These are phyloP conservation scores for Lachancea thermotolerans DNA, from an alignment of 805 yeast species.

Conservation along the genomic window DNA sequence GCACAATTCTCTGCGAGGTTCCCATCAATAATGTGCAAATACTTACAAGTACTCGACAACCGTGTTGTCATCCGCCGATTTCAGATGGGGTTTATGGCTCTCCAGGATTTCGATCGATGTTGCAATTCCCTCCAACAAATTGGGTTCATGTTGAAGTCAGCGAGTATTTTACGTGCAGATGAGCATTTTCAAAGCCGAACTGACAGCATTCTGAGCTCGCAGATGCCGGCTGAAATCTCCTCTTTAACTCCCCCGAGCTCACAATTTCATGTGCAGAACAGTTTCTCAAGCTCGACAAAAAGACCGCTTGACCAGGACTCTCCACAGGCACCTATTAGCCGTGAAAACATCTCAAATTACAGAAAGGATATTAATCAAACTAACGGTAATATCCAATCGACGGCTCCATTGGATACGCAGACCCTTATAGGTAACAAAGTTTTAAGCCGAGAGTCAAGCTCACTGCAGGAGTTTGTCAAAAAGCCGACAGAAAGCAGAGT, in stretches of 20 bases:
- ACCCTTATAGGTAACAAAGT: not conserved
- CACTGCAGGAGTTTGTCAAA: too few relatives aligned
- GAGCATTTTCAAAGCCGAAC: not conserved
- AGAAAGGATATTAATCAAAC: not conserved
- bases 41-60: slow-evolving; percentile 10
- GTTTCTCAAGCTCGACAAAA: not conserved
- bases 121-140: not conserved
- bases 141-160: slow-evolving; percentile 1
- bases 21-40: slow-evolving; percentile 27
- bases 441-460: not conserved
- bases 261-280: not conserved
- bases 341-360: not conserved
- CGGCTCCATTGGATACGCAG: not conserved
- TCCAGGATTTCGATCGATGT: slow-evolving; percentile 12
- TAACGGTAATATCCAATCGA: not conserved
- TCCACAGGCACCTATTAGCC: not conserved
- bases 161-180: not conserved
- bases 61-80: slow-evolving; percentile 17
- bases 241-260: slow-evolving; percentile 1
- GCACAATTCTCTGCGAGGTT: slow-evolving; percentile 22
- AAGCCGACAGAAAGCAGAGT: too few relatives aligned
- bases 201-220: not conserved
- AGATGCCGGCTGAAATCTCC: not conserved
- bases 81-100: slow-evolving; percentile 18
- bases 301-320: not conserved